phyloP scores from a whole-genome alignment of 2,329 filamentous ascomycete species.

The Orbilia javanica region DNA sequence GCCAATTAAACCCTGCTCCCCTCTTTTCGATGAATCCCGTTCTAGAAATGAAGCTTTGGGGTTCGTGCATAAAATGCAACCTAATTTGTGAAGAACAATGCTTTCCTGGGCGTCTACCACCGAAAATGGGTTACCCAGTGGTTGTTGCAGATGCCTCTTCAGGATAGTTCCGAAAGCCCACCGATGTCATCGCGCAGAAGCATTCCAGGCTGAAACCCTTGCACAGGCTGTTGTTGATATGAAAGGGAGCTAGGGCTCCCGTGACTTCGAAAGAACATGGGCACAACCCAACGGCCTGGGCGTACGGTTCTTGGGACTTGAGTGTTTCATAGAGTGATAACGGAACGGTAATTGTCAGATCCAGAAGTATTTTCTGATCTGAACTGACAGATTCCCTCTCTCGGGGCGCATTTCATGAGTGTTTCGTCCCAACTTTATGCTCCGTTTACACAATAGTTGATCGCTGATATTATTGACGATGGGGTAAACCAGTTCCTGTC shows the following conservation, averaged over 20 bases:
- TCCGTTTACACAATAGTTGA: constrained; percentile 30
- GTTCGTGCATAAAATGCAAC: constrained; percentile 29
- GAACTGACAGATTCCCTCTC: constrained; percentile 1
- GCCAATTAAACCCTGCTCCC: constrained; percentile 53
- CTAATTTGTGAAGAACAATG: constrained; percentile 37
- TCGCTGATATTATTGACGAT: constrained; percentile 37
- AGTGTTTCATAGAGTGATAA: constrained; percentile 56
- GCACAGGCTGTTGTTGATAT: constrained; percentile 35
- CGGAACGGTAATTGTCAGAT: constrained; percentile 56
- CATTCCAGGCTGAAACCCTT: constrained; percentile 57
- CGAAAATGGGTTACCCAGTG: constrained; percentile 37
- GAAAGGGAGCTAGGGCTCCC: constrained; percentile 50
- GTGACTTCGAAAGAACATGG: constrained; percentile 49
- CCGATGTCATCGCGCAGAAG: constrained; percentile 55
- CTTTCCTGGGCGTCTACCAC: constrained; percentile 32
- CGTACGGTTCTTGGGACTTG: constrained; percentile 34
- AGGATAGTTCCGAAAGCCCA: constrained; percentile 43
- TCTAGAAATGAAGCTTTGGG: constrained; percentile 27
- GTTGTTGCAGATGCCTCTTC: constrained; percentile 56
- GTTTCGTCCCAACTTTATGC: constrained; percentile 57
- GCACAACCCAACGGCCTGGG: constrained; percentile 54
- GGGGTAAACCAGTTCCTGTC: constrained; percentile 52
- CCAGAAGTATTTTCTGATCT: constrained; percentile 41
- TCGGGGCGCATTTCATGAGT: constrained; percentile 20
- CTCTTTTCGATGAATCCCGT: constrained; percentile 19